These are phyloP conservation scores for Steccherinum ochraceum DNA, from an alignment of 768 basidiomycete genomes.

Conservation along the genomic window DNA sequence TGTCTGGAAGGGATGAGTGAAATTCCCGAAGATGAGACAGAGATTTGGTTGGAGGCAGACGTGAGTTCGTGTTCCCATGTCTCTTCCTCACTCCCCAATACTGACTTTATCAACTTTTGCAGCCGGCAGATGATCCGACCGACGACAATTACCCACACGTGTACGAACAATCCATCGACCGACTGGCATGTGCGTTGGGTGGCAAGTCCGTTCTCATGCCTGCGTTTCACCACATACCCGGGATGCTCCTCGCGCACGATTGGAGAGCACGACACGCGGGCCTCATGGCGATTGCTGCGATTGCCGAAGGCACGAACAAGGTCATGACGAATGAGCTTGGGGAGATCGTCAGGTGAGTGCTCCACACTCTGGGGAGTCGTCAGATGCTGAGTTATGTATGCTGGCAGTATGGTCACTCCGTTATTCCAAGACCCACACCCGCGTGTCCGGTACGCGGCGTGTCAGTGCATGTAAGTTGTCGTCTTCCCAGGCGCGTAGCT, in stretches of 20 bases:
- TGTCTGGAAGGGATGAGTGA: conserved; percentile 83
- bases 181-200: conserved; percentile 74
- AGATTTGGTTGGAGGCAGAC: conserved; percentile 68
- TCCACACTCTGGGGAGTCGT: background rate
- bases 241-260: conserved; percentile 74
- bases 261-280: conserved; percentile 86
- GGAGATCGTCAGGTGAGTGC: conserved; percentile 71
- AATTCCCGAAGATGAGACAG: conserved; percentile 55
- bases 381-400: background rate
- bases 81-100: conserved; percentile 2
- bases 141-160: conserved; percentile 66
- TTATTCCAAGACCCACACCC: conserved; percentile 79
- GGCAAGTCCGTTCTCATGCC: conserved; percentile 71
- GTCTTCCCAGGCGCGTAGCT: no score
- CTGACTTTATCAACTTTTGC: conserved; percentile 6
- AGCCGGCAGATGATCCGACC: conserved; percentile 60
- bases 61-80: conserved; percentile 39
- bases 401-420: conserved; percentile 59
- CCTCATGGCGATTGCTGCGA: conserved; percentile 79
- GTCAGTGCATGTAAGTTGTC: conserved; percentile 80
- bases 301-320: conserved; percentile 79
- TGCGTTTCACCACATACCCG: conserved; percentile 78
- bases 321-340: conserved; percentile 78
- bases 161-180: conserved; percentile 80
- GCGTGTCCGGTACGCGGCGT: conserved; percentile 66